Evolutionary conservation across 768 basidiomycete species (phyloP).

Genomic region (Exsudoporus frostii): DNA sequence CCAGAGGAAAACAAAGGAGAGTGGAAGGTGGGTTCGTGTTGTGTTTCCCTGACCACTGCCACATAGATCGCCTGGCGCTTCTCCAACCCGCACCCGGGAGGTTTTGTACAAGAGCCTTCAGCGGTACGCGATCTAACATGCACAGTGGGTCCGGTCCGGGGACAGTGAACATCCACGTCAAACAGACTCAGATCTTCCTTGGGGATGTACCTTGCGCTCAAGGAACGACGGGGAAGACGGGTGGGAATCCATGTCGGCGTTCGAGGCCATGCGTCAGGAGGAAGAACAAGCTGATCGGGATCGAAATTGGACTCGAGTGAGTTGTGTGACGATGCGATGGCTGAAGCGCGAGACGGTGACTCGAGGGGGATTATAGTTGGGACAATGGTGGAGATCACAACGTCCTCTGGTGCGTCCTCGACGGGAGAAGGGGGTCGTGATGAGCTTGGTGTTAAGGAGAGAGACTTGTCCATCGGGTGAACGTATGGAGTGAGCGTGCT

Average conservation of each 20-base stretch:
- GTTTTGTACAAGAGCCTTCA: neutral
- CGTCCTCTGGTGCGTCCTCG: slow-evolving; percentile 6
- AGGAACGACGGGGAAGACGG: slow-evolving; percentile 6
- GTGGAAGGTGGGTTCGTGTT: neutral
- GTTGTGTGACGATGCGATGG: slow-evolving; percentile 32
- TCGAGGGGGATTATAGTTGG: slow-evolving; percentile 17
- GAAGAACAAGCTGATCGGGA: slow-evolving; percentile 8
- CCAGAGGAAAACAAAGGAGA: neutral
- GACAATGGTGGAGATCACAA: slow-evolving; percentile 10
- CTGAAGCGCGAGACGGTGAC: slow-evolving; percentile 21
- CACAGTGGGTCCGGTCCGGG: neutral
- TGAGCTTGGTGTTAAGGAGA: neutral
- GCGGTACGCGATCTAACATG: neutral
- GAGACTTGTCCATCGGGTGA: slow-evolving; percentile 4
- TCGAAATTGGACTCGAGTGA: slow-evolving; percentile 30
- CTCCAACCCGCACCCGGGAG: neutral
- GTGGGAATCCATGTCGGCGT: slow-evolving; percentile 18
- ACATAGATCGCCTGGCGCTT: slow-evolving; percentile 37
- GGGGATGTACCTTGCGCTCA: slow-evolving; percentile 1
- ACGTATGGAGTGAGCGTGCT: slow-evolving; percentile 8
- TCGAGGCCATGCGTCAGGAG: slow-evolving; percentile 19
- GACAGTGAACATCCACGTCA: neutral
- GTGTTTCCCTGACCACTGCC: slow-evolving; percentile 43
- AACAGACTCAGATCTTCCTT: neutral
- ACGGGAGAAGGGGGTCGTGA: slow-evolving; percentile 4